phyloP scores from a whole-genome alignment of 495 filamentous ascomycete species.

The Podospora anserina region DNA sequence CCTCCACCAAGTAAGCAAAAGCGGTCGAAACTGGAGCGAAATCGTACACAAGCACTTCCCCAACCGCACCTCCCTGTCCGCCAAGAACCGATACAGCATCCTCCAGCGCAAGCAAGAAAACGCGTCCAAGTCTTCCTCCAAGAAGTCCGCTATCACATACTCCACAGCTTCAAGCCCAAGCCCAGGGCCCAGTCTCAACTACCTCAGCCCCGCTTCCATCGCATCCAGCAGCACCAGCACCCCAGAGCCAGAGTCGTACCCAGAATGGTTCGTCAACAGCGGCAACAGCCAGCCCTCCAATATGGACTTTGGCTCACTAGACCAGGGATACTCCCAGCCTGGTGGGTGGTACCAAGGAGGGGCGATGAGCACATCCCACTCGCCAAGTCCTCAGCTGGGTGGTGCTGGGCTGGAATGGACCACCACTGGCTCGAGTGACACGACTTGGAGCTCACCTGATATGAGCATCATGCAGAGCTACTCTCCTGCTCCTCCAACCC shows the following conservation, averaged over 20 bases:
- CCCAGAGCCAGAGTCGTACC: conserved; percentile 4
- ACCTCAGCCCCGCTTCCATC: background rate
- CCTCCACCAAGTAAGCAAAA: conserved; percentile 26
- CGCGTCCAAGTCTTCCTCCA: background rate
- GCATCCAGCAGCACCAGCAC: background rate
- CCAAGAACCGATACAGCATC: conserved; percentile 39
- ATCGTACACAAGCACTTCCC: conserved; percentile 36
- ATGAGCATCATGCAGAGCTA: background rate
- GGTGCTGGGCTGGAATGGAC: background rate
- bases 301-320: background rate
- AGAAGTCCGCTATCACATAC: background rate
- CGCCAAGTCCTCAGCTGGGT: background rate
- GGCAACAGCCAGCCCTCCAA: background rate
- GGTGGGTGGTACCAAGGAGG: background rate
- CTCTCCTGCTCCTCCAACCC: background rate
- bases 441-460: background rate
- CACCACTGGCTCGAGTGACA: background rate
- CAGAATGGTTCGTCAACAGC: background rate
- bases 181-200: background rate
- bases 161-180: conserved; percentile 1
- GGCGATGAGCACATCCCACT: background rate
- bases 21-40: conserved; percentile 37
- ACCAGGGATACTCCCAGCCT: background rate
- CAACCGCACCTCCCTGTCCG: conserved; percentile 35
- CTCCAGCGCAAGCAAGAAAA: conserved; percentile 25